phyloP scores from a whole-genome alignment of 805 yeast species.

The Ogataea ramenticola region DNA sequence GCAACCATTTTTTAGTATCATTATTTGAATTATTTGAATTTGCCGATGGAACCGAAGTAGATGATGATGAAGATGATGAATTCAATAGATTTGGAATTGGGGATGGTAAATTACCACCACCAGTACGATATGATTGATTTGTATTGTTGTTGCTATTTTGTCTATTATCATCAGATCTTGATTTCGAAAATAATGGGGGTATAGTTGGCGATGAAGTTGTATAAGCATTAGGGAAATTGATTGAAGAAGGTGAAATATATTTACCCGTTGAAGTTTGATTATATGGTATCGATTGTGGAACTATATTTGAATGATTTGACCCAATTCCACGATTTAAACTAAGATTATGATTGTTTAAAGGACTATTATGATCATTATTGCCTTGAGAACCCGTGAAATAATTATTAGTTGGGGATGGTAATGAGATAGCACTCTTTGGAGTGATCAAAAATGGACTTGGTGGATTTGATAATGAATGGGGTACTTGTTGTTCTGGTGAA shows the following conservation, averaged over 20 bases:
- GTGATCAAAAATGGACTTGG: background rate
- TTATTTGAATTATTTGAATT: background rate
- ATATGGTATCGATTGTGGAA: background rate
- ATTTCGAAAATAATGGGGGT: background rate
- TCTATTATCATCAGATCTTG: background rate
- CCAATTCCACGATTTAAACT: background rate
- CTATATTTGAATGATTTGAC: background rate
- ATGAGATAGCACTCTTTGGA: slow-evolving; percentile 1
- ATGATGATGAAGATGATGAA: background rate
- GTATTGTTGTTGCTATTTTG: background rate
- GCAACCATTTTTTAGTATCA: background rate
- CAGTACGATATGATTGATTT: no score
- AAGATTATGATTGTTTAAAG: no score
- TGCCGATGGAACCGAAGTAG: background rate
- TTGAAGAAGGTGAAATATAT: slow-evolving; percentile 2
- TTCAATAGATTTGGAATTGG: background rate
- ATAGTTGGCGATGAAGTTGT: slow-evolving; percentile 2
- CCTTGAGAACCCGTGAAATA: background rate
- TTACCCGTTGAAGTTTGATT: slow-evolving; percentile 3
- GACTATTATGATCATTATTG: background rate
- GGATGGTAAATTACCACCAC: background rate
- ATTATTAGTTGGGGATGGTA: background rate
- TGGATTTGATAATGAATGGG: background rate
- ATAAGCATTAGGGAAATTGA: slow-evolving; percentile 1
- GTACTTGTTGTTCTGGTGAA: background rate